Conservation (phyloP, 2,329 filamentous ascomycete genomes). For the Lithohypha guttulata region DNA sequence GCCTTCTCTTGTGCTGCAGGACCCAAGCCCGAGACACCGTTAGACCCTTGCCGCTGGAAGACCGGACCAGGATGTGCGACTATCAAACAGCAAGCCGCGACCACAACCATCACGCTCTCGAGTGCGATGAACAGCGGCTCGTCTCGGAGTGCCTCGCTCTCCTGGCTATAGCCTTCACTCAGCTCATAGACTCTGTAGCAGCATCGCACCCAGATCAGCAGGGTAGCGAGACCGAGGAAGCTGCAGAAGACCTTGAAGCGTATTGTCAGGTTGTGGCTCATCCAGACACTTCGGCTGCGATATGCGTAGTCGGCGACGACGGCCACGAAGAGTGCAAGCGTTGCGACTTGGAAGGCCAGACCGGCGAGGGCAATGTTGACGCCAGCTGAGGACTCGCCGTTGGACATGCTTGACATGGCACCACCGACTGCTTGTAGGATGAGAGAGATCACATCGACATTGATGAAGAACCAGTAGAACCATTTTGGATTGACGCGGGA, state of each 20-base stretch:
- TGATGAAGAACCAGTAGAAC: slow-evolving; percentile 32
- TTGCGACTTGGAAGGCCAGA: slow-evolving; percentile 32
- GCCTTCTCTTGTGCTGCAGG: slow-evolving; percentile 6
- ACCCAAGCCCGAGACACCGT: background rate
- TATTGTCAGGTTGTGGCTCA: slow-evolving; percentile 21
- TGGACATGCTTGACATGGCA: slow-evolving; percentile 24
- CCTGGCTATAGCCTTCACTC: slow-evolving; percentile 30
- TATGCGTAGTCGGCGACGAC: slow-evolving; percentile 24
- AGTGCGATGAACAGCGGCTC: slow-evolving; percentile 48
- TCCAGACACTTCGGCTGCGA: slow-evolving; percentile 13
- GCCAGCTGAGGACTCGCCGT: slow-evolving; percentile 23
- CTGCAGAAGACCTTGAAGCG: slow-evolving; percentile 45
- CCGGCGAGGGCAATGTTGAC: slow-evolving; percentile 33
- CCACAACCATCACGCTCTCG: slow-evolving; percentile 34
- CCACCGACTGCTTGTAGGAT: slow-evolving; percentile 35
- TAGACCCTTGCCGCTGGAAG: too few relatives aligned
- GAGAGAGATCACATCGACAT: slow-evolving; percentile 33
- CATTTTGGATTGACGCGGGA: slow-evolving; percentile 30
- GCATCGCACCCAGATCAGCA: slow-evolving; percentile 54
- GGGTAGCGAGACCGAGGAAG: slow-evolving; percentile 47
- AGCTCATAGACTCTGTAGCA: slow-evolving; percentile 58
- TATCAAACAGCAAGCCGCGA: slow-evolving; percentile 12
- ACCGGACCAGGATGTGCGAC: slow-evolving; percentile 16
- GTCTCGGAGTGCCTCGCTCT: slow-evolving; percentile 45
- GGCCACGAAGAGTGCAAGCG: slow-evolving; percentile 27